Percentiles rank a stretch among this genome's conserved stretches.
These are phyloP conservation scores for Skeletonema costatum DNA, from an alignment of 108 stramenopile species.

Conservation along the genomic window DNA sequence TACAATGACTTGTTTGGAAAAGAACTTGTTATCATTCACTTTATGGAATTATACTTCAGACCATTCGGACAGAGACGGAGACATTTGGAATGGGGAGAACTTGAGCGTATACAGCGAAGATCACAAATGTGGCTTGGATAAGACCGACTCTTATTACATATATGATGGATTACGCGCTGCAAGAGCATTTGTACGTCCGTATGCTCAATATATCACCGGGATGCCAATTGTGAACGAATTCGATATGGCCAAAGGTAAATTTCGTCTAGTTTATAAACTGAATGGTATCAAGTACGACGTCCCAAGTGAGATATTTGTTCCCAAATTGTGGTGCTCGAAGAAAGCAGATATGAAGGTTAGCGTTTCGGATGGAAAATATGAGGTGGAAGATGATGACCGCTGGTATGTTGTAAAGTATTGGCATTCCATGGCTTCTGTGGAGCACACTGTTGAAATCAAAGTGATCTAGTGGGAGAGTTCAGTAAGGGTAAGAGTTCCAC, in stretches of 20 bases:
- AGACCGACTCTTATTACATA: slow-evolving; percentile 15
- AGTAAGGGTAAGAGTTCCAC: too few species aligned
- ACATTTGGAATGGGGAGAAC: slow-evolving; percentile 52
- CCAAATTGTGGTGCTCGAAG: slow-evolving; percentile 22
- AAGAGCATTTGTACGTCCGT: slow-evolving; percentile 24
- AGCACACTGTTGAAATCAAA: neutral
- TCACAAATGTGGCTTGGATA: slow-evolving; percentile 26
- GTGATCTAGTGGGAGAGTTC: neutral
- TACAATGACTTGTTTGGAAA: slow-evolving; percentile 38
- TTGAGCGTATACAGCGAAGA: slow-evolving; percentile 36
- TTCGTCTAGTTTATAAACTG: slow-evolving; percentile 3
- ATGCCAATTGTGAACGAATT: slow-evolving; percentile 22
- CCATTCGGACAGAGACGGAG: slow-evolving; percentile 34
- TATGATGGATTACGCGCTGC: slow-evolving; percentile 38
- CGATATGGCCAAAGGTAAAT: slow-evolving; percentile 19
- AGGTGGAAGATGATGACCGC: slow-evolving; percentile 22
- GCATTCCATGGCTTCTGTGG: neutral
- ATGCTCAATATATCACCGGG: slow-evolving; percentile 20
- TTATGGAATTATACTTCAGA: slow-evolving; percentile 49
- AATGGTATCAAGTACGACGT: slow-evolving; percentile 9
- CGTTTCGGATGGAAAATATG: slow-evolving; percentile 10
- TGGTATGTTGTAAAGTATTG: slow-evolving; percentile 25
- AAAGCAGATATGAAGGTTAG: slow-evolving; percentile 20
- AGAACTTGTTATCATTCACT: slow-evolving; percentile 37
- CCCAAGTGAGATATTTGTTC: slow-evolving; percentile 39